These are phyloP conservation scores for Thielaviopsis punctulata DNA, from an alignment of 2,329 filamentous ascomycete species.

Conservation along the genomic window DNA sequence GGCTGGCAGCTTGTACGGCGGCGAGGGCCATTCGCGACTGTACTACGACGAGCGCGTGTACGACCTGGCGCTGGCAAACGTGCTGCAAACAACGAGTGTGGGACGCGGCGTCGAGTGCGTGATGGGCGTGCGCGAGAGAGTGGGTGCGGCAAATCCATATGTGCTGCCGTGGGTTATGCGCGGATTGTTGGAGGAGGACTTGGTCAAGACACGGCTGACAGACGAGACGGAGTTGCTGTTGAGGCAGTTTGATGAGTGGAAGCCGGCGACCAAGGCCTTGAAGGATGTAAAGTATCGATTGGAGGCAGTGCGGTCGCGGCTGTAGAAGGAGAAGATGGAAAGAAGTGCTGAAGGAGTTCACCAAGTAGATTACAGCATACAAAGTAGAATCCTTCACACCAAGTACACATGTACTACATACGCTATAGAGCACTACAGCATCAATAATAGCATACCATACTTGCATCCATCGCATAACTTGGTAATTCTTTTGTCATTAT, in stretches of 20 bases:
- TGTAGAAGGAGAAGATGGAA: constrained; percentile 33
- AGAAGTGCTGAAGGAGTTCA: too few species aligned
- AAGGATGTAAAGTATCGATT: constrained; percentile 93
- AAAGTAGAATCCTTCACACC: too few species aligned
- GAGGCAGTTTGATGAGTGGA: constrained; percentile 87
- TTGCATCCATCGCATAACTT: background rate
- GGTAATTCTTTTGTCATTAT: background rate
- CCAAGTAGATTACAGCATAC: too few species aligned
- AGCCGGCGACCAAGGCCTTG: constrained; percentile 70
- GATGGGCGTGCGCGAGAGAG: constrained; percentile 15
- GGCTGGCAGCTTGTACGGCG: constrained; percentile 77
- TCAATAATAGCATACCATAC: background rate
- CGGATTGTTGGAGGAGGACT: constrained; percentile 77
- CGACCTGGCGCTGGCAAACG: constrained; percentile 54
- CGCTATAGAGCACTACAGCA: too few species aligned
- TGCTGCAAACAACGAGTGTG: constrained; percentile 51
- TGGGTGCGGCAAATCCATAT: constrained; percentile 59
- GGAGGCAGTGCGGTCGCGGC: constrained; percentile 76
- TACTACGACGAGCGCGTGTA: constrained; percentile 86
- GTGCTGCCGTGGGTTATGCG: constrained; percentile 92
- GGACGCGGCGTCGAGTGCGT: constrained; percentile 23
- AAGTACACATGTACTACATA: too few species aligned
- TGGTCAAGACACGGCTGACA: constrained; percentile 66
- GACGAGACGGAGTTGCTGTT: constrained; percentile 64
- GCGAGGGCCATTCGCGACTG: constrained; percentile 82